phyloP scores from a whole-genome alignment of 2,329 filamentous ascomycete species.

The Fusarium beomiforme region DNA sequence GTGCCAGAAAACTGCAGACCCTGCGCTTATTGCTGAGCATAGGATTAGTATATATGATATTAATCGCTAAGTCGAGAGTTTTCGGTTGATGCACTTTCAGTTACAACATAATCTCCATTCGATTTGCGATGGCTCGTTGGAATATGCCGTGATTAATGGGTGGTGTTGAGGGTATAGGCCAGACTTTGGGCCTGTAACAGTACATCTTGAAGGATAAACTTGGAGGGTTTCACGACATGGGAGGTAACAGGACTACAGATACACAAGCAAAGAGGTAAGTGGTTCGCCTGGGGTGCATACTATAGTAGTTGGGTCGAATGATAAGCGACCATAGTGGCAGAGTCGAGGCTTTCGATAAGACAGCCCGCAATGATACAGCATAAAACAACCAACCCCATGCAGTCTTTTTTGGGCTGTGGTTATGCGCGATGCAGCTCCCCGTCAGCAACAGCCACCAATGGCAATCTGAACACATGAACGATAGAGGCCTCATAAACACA shows the following conservation, averaged over 20 bases:
- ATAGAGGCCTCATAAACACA: slow-evolving; percentile 2
- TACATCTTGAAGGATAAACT: not conserved
- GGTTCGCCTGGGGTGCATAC: not conserved
- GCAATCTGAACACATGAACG: not conserved
- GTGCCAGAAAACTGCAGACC: too few relatives aligned
- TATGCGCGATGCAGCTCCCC: slow-evolving; percentile 4
- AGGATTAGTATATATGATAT: too few relatives aligned
- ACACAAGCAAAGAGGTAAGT: not conserved
- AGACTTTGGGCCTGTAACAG: too few relatives aligned
- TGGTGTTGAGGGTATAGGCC: too few relatives aligned
- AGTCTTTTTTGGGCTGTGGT: not conserved
- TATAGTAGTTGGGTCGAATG: not conserved
- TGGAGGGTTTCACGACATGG: slow-evolving; percentile 6
- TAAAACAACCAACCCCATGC: too few relatives aligned
- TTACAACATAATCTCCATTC: too few relatives aligned
- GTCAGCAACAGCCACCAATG: slow-evolving; percentile 1
- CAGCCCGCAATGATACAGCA: not conserved
- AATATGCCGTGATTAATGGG: too few relatives aligned
- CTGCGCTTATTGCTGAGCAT: too few relatives aligned
- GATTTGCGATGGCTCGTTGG: too few relatives aligned
- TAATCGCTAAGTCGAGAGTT: too few relatives aligned
- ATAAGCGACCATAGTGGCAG: slow-evolving; percentile 4
- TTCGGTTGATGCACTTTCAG: too few relatives aligned
- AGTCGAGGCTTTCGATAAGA: not conserved
- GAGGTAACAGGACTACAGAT: not conserved